Evolutionary conservation across 768 basidiomycete species (phyloP).

Genomic region (Suillus discolor): DNA sequence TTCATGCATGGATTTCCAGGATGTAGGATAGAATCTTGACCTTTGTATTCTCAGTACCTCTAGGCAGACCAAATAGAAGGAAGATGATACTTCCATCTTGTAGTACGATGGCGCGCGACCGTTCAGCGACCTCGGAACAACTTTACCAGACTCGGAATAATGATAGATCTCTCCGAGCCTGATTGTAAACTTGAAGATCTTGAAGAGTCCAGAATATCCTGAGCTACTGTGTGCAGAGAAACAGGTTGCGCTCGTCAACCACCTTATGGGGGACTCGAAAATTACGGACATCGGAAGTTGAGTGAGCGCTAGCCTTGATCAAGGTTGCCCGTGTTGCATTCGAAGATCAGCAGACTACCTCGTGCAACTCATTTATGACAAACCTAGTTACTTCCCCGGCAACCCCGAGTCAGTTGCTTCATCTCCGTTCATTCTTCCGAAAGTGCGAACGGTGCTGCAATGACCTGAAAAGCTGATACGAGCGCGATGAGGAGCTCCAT

Average conservation of each 20-base stretch:
- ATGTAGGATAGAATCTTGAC: neutral
- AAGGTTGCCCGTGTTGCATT: neutral
- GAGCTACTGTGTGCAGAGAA: neutral
- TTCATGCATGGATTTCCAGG: neutral
- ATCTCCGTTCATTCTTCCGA: neutral
- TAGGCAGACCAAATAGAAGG: neutral
- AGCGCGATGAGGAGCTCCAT: neutral
- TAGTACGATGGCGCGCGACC: neutral
- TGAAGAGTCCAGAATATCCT: neutral
- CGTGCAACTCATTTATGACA: neutral
- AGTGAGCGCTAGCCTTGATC: neutral
- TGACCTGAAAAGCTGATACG: neutral
- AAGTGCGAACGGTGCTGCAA: neutral
- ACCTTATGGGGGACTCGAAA: neutral
- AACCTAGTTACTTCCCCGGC: neutral
- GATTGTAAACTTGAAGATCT: neutral
- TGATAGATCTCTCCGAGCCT: no score
- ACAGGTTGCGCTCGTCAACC: neutral
- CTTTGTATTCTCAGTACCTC: neutral
- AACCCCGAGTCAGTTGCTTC: neutral
- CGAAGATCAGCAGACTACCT: neutral
- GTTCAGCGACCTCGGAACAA: neutral
- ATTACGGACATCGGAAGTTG: neutral
- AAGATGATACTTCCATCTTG: neutral
- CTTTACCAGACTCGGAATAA: neutral